A percentile compares a stretch with the other conserved stretches of the same genome.
Evolutionary conservation across 176 grass and related monocot genomes (phyloP).

Genomic region (Carex kokanica): DNA sequence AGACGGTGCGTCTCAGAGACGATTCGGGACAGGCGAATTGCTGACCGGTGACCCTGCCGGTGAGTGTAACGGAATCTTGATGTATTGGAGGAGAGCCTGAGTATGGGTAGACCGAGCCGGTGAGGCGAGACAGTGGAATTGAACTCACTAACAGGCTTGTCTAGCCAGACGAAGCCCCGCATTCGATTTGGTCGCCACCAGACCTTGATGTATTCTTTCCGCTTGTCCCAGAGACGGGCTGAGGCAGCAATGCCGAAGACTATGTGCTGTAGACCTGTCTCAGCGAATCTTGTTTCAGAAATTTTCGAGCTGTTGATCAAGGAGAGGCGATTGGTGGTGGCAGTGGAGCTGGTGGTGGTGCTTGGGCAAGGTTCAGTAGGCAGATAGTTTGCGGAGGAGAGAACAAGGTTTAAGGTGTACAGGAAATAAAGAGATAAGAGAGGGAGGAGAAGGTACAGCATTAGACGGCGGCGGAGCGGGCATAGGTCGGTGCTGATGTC

Average conservation of each 20-base stretch:
- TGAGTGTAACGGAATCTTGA: constrained; percentile 74
- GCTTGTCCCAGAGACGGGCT: constrained; percentile 65
- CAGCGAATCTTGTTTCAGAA: background rate
- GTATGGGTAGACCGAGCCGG: constrained; percentile 46
- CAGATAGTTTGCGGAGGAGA: constrained; percentile 41
- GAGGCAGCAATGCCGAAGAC: constrained; percentile 98
- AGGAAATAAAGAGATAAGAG: constrained; percentile 65
- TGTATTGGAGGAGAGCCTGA: constrained; percentile 76
- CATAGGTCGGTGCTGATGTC: constrained; percentile 37
- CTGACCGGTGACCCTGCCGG: constrained; percentile 74
- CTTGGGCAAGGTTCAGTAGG: background rate
- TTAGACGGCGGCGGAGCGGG: constrained; percentile 37
- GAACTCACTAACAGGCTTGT: constrained; percentile 68
- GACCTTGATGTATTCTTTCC: constrained; percentile 94
- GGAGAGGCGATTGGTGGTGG: background rate
- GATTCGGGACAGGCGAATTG: constrained; percentile 94
- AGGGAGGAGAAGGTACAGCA: constrained; percentile 58
- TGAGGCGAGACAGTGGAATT: constrained; percentile 34
- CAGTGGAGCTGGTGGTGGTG: background rate
- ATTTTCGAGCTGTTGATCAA: background rate
- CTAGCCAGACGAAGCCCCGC: constrained; percentile 94
- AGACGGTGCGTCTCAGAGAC: constrained; percentile 92
- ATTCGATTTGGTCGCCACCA: constrained; percentile 73
- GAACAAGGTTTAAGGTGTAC: constrained; percentile 80
- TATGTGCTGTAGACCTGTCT: constrained; percentile 79